These are phyloP conservation scores for Mortierella hygrophila DNA, from an alignment of 192 early-diverging fungal genomes.

Conservation along the genomic window DNA sequence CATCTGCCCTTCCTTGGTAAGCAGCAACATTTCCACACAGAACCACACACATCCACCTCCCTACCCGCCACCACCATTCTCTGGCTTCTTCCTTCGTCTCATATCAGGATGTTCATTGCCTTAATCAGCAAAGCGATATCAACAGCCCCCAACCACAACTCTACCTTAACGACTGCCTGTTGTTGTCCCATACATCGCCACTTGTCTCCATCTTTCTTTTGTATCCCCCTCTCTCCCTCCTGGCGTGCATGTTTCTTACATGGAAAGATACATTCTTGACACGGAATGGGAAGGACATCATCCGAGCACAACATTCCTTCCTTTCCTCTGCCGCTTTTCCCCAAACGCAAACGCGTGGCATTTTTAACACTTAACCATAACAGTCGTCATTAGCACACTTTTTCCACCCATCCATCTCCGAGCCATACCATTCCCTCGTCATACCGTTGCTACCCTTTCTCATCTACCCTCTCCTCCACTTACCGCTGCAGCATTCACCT, in stretches of 20 bases:
- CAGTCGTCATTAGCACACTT: not conserved
- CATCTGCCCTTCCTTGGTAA: constrained; percentile 18
- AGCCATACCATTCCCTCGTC: not conserved
- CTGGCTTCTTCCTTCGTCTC: no score
- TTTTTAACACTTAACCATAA: not conserved
- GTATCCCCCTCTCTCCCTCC: not conserved
- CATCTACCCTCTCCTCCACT: not conserved
- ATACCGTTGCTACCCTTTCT: not conserved
- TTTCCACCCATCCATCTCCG: not conserved
- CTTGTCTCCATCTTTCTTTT: not conserved
- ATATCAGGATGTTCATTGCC: not conserved
- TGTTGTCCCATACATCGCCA: no score
- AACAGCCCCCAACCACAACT: not conserved
- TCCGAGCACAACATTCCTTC: not conserved
- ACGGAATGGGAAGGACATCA: not conserved
- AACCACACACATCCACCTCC: not conserved
- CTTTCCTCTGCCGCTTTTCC: not conserved
- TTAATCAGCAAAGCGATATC: no score
- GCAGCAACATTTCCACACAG: not conserved
- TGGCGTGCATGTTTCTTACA: not conserved
- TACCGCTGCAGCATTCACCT: not conserved
- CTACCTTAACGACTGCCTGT: not conserved
- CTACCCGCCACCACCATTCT: not conserved
- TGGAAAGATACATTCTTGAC: not conserved
- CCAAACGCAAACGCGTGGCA: not conserved